A percentile compares a stretch with the other conserved stretches of the same genome.
Conservation (phyloP, 352 stramenopile genomes). For the Phytophthora chlamydospora region DNA sequence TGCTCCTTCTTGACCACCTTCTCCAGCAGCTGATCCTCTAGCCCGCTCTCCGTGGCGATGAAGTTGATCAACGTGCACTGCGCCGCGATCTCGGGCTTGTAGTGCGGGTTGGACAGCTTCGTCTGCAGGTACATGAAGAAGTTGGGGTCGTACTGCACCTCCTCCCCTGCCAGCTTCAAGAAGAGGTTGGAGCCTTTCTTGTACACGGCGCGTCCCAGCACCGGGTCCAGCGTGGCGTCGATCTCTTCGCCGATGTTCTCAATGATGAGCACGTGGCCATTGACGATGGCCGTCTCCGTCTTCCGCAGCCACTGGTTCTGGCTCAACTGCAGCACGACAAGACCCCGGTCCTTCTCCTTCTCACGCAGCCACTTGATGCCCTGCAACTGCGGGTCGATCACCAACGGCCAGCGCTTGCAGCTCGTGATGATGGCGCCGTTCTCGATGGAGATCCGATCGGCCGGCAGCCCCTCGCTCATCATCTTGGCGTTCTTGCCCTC, state of each 20-base stretch:
- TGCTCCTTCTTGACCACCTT: slow-evolving; percentile 97
- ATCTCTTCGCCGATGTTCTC: slow-evolving; percentile 98
- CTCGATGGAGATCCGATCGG: slow-evolving; percentile 97
- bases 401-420: slow-evolving; percentile 97
- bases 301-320: slow-evolving; percentile 97
- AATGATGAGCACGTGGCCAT: slow-evolving; percentile 96
- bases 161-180: slow-evolving; percentile 94
- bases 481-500: slow-evolving; percentile 98
- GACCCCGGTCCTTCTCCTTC: slow-evolving; percentile 93
- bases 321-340: slow-evolving; percentile 95
- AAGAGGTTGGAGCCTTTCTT: slow-evolving; percentile 95
- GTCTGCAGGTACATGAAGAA: slow-evolving; percentile 98
- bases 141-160: slow-evolving; percentile 96
- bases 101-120: slow-evolving; percentile 97
- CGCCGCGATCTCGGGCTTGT: slow-evolving; percentile 97
- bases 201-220: slow-evolving; percentile 96
- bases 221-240: slow-evolving; percentile 96
- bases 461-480: slow-evolving; percentile 96
- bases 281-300: slow-evolving; percentile 94
- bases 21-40: slow-evolving; percentile 96
- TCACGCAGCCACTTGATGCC: slow-evolving; percentile 98
- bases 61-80: slow-evolving; percentile 99
- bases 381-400: slow-evolving; percentile 98
- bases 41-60: slow-evolving; percentile 95
- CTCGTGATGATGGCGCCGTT: slow-evolving; percentile 98